phyloP scores from a whole-genome alignment of 805 yeast genomes.

The Sugiyamaella floridensis region DNA sequence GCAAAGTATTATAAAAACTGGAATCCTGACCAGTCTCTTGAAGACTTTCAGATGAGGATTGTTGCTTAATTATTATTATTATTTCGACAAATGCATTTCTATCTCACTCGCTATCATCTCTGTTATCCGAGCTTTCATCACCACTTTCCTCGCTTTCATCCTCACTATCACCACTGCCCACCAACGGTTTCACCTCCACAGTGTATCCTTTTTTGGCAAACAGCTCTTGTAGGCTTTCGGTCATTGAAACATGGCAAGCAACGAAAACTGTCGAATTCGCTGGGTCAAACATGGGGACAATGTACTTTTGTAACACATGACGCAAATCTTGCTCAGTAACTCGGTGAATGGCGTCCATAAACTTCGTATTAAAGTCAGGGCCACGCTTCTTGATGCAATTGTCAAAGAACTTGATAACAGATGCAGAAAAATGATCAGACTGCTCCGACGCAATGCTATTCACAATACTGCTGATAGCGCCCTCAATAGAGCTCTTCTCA shows the following conservation, averaged over 20 bases:
- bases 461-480: slow-evolving; percentile 71
- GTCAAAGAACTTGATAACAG: slow-evolving; percentile 59
- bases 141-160: slow-evolving; percentile 25
- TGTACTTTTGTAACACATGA: slow-evolving; percentile 46
- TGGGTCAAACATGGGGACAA: slow-evolving; percentile 57
- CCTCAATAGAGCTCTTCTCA: slow-evolving; percentile 55
- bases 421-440: slow-evolving; percentile 58
- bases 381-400: slow-evolving; percentile 64
- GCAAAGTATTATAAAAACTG: slow-evolving; percentile 8
- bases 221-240: slow-evolving; percentile 39
- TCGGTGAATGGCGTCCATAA: slow-evolving; percentile 46
- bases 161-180: slow-evolving; percentile 24
- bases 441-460: slow-evolving; percentile 63
- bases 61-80: slow-evolving; percentile 12
- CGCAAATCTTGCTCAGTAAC: slow-evolving; percentile 45
- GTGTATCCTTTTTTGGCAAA: slow-evolving; percentile 53
- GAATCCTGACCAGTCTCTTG: neutral
- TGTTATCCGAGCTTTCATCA: slow-evolving; percentile 18
- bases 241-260: slow-evolving; percentile 65
- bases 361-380: slow-evolving; percentile 48
- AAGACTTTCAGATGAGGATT: slow-evolving; percentile 6
- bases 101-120: slow-evolving; percentile 21
- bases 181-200: slow-evolving; percentile 50
- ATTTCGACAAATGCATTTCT: slow-evolving; percentile 4
- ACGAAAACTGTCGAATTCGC: slow-evolving; percentile 54